Percentiles rank a stretch among this genome's conserved stretches.
Conservation (phyloP, 1,284 basidiomycete genomes). For the Leucoagaricus sp. region DNA sequence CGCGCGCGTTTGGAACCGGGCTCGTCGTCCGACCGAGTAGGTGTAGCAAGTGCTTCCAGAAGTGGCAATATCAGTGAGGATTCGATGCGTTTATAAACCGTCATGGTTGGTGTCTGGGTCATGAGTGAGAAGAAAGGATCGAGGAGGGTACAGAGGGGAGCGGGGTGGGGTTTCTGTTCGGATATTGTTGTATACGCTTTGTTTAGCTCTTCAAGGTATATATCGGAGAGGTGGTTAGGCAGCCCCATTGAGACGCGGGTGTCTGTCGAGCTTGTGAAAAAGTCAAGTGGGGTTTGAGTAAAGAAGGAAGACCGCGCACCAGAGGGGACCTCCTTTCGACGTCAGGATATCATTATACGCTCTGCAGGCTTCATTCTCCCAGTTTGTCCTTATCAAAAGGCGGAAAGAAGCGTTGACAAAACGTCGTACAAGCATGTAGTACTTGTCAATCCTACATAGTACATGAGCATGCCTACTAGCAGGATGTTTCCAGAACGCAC, state of each 20-base stretch:
- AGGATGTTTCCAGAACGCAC: constrained; percentile 41
- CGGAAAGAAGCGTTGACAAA: constrained; percentile 87
- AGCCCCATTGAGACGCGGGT: constrained; percentile 77
- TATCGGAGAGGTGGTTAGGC: constrained; percentile 85
- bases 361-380: constrained; percentile 58
- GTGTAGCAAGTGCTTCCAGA: constrained; percentile 43
- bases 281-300: constrained; percentile 1
- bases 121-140: constrained; percentile 70
- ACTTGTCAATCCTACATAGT: constrained; percentile 86
- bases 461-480: not conserved
- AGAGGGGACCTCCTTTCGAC: constrained; percentile 70
- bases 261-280: constrained; percentile 61
- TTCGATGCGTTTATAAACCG: constrained; percentile 72
- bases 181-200: constrained; percentile 51
- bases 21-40: constrained; percentile 17
- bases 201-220: constrained; percentile 91
- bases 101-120: constrained; percentile 61
- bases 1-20: constrained; percentile 10
- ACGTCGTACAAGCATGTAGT: constrained; percentile 90
- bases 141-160: constrained; percentile 62
- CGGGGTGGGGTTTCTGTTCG: constrained; percentile 37
- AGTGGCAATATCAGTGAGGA: constrained; percentile 68
- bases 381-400: constrained; percentile 71
- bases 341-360: constrained; percentile 73
- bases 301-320: constrained; percentile 47